Base-by-base conservation (phyloP, 148 eudicot genomes). In the Persicaria tinctoria region DNA sequence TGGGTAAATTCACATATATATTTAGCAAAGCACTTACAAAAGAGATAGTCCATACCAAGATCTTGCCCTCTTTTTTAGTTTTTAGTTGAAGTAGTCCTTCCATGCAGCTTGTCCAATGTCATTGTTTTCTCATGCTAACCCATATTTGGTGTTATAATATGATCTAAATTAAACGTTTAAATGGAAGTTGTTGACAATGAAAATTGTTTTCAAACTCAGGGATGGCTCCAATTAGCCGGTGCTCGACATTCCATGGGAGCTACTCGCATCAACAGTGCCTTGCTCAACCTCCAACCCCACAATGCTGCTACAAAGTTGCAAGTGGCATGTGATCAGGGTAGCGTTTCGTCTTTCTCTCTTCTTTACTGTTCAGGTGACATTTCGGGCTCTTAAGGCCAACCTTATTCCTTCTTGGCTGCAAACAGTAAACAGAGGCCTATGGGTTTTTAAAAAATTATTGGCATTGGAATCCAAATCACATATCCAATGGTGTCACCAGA, bases 171-270 rank as follows among this genome's bases (percentile, higher is more conserved):
- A 7, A 63, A 23, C 46, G 9, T 38, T 6, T 13, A 41, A 41
- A 47, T 12, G 47, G 44, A 20, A 66, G 48, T 66, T 5, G 27
- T 27, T 60, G 68, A 60, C 68, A 9, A 9, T 20, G 11, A 4
- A 41, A 32, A 41, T 77, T 16, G 62, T 1, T 44, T n/a, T 70
- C 4, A 0, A n/a, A 76, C 49, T 77, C 78, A 93, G 98, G 97
- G 97, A 74, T 89, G 91, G 91, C 75, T 92, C 76, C 91, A 88
- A 50, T 80, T 93, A 76, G 88, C 94, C 0, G 79, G 97, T 82
- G 98, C 97, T 76, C 92, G 97, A 50, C 87, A 93, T 78, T 89
- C 97, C 9, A 88, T 91, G 97, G 98, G 98, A 76, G 81, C 87
- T 79, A 84, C 89, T 66, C 98, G 98, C 17, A 82, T 93, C 74